Base-by-base conservation (phyloP, 345 rosid genomes). In the Murraya koenigii region DNA sequence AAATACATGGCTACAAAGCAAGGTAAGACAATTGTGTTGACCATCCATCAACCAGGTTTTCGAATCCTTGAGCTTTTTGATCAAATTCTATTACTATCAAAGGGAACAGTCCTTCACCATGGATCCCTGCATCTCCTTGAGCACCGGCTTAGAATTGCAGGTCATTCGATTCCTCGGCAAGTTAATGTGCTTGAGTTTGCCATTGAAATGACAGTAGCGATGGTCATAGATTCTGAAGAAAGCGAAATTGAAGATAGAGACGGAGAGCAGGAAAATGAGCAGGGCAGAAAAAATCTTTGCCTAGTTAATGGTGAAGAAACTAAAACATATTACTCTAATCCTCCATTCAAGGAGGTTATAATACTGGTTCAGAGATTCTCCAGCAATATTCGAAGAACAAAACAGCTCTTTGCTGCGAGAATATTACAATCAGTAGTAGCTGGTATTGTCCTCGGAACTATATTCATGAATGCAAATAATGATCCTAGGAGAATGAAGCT, bases 21-120 rank as follows among this genome's bases (percentile, higher is more conserved):
- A 65, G 82, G 78, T 38, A 84, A 78, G 67, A 78, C 84, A 32
- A 78, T 80, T 44, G 61, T 78, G 60, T 33, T 80, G 44, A 84
- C 84, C 30, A 78, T 84, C 28, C 86, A 80, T 67, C 84, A 84
- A 78, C 84, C 86, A 36, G 80, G 84, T 7, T 83, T 75, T 15
- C 67, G 80, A n/a, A 83, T 80, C 49, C 80, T 83, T 4, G 75
- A 80, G 69, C 75, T 77, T 33, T 78, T 83, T 41, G 78, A 80
- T 83, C 69, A 66, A 33, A 66, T 83, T 66, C 74, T 83, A 8
- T 44, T 80, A 58, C 20, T 80, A 72, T 75, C 78, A 60, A 80
- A 78, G 52, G 86, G 86, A 44, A 59, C 75, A 47, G 78, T 80
- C 39, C 47, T 80, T 17, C 81, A 80, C 30, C 66, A 78, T 20